phyloP scores from a whole-genome alignment of 148 eudicot species.

The Euryodendron excelsum region DNA sequence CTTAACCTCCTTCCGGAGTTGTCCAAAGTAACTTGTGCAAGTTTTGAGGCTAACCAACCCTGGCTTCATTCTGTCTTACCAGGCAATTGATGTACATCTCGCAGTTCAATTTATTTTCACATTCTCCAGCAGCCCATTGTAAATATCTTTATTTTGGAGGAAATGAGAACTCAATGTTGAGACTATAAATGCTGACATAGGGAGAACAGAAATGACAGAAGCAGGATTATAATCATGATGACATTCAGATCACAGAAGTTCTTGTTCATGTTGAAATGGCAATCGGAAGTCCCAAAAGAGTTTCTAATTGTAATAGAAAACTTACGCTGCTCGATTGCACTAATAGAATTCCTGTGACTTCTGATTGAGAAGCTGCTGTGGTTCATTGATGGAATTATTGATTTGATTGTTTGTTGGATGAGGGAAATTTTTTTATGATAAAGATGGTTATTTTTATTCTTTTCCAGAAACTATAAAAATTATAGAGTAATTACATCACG shows the following conservation, averaged over 20 bases:
- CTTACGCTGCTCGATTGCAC: too few species aligned
- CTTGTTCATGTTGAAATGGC: not conserved
- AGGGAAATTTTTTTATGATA: too few species aligned
- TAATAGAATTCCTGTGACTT: too few species aligned
- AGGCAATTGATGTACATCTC: not conserved
- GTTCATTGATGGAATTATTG: too few species aligned
- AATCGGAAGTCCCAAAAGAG: not conserved
- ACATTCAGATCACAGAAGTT: not conserved
- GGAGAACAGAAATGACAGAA: not conserved
- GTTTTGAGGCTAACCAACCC: not conserved
- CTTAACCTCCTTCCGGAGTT: not conserved
- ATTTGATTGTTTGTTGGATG: too few species aligned
- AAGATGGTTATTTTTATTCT: too few species aligned
- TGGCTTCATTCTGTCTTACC: not conserved
- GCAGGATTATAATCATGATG: not conserved
- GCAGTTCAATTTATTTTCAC: not conserved
- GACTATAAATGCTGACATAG: not conserved
- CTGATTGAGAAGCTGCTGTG: too few species aligned
- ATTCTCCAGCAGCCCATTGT: not conserved
- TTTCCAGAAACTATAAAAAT: too few species aligned
- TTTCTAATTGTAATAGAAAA: not conserved
- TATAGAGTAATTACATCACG: too few species aligned
- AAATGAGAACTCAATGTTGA: conserved; percentile 5
- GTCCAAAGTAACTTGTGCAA: not conserved
- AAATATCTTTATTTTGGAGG: not conserved